Evolutionary conservation across 2,329 filamentous ascomycete species (phyloP), one percentile per base, ranked within the genome.

Genomic region (Colletotrichum siamense): DNA sequence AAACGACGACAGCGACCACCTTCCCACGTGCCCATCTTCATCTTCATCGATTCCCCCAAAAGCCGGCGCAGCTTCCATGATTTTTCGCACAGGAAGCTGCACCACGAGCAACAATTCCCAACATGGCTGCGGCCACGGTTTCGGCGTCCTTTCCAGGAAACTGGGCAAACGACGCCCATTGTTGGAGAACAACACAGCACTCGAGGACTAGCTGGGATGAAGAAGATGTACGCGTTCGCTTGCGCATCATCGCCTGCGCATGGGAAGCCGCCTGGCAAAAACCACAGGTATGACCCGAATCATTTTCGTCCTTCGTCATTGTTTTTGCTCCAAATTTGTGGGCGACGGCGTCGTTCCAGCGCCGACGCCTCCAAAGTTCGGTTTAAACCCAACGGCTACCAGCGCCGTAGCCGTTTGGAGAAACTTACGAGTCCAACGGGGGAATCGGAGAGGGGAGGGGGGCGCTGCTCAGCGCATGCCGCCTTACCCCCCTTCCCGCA

Each of bases 41-140:
- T 62, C 55, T 34, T 30, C 18, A n/a, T 34, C 55, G 24, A 49
- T 26, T 8, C 44, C 77, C 69, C 77, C 76, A 73, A 57, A 36
- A 69, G 28, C 71, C 69, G 73, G 71, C 79, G 76, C 80, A 86
- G 87, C 86, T 86, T 87, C 88, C 89, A 91, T 91, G 90, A 87
- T 86, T 89, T 83, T 86, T 84, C 85, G 83, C 84, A 81, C 83
- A 79, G 79, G 79, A 79, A 81, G 83, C 83, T 81, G 86, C 80
- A 81, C 82, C 79, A 87, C 83, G 83, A 88, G 85, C 83, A 85
- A 83, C 80, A 84, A 86, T 84, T 86, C 83, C 83, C 88, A 89
- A 81, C 83, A 92, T 92, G 90, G 89, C 90, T 84, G 84, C 88
- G 83, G 86, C 86, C 85, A 85, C 86, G 79, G 85, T 90, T 85